Percentiles rank a stretch among this genome's conserved stretches.
These are phyloP conservation scores for Phytophthora pisi DNA, from an alignment of 352 stramenopile species.

Conservation along the genomic window DNA sequence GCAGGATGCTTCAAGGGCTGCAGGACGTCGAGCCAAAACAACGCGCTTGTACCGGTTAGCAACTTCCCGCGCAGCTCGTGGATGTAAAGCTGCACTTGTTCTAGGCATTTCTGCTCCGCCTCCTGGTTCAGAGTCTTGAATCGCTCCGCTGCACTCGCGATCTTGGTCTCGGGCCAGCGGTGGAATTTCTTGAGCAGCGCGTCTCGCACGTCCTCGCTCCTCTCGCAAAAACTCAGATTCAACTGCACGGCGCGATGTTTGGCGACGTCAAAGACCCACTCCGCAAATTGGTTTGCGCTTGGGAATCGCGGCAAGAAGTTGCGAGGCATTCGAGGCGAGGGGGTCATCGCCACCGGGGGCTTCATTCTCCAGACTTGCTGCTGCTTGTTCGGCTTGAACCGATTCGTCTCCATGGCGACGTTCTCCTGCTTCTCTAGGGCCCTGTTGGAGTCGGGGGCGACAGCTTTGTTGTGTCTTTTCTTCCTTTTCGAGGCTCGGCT, in stretches of 20 bases:
- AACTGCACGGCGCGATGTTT: constrained; percentile 31
- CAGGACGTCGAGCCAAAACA: constrained; percentile 39
- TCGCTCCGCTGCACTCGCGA: constrained; percentile 7
- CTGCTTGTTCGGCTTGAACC: neutral
- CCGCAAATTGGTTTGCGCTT: constrained; percentile 17
- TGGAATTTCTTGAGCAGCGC: constrained; percentile 34
- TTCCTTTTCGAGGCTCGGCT: constrained; percentile 6
- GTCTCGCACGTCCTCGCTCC: constrained; percentile 31
- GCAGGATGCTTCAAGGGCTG: constrained; percentile 19
- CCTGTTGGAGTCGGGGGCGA: neutral
- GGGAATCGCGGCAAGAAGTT: constrained; percentile 5
- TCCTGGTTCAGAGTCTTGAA: constrained; percentile 11
- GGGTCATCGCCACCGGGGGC: neutral
- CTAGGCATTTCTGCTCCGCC: constrained; percentile 16
- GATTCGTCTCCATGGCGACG: constrained; percentile 3
- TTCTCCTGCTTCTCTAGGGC: neutral
- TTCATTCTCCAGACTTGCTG: constrained; percentile 12
- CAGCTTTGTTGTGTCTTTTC: constrained; percentile 6
- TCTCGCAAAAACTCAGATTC: constrained; percentile 16
- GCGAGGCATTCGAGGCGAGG: neutral
- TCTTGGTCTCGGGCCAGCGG: constrained; percentile 31
- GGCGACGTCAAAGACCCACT: constrained; percentile 26
- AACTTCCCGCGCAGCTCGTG: constrained; percentile 30
- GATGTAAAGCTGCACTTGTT: constrained; percentile 37
- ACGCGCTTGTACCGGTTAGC: constrained; percentile 8